Evolutionary conservation across 495 filamentous ascomycete species (phyloP), one percentile per base, ranked within the genome.

Genomic region (Aspergillus saccharolyticus): DNA sequence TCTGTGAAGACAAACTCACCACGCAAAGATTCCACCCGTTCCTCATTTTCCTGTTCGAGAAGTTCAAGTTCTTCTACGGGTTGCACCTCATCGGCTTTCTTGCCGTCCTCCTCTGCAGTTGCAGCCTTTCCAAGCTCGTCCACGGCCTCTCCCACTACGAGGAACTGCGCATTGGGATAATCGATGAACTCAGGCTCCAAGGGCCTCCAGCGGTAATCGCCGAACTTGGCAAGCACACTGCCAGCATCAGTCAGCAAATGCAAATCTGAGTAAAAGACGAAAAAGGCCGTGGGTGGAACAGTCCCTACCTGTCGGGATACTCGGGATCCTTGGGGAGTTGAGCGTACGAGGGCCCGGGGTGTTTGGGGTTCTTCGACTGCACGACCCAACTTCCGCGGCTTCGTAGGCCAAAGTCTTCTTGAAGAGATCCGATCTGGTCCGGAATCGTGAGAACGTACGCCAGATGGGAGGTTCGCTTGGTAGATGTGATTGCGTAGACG

Each of bases 381-480:
- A 91, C 70, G 43, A 94, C 76, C 74, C 89, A 96, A 66, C 86
- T 89, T 0, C 90, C 93, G 48, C 83, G 85, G 30, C 81, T 69
- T 30, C 76, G 74, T 7, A 96, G 62, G 2, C 92, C 93, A 49
- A 97, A 81, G 44, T 88, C 85, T 28, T 83, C 78, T 66, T 96
- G 91, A 0, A 96, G 75, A 55, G 90, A 81, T 14, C 85, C 86
- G 5, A 89, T 57, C 52, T 89, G 70, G 5, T 75, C 67, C 0
- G 92, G 93, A n/a, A 92, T 78, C 0, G 90, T 96, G 56, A 96
- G 64, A 33, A 92, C 78, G 61, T 97, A 97, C 0, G 80, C 88
- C 5, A 97, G 77, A 63, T 95, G 90, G 6, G 87, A 88, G 42
- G 85, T 78, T 2, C 83, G 74, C 2, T 84, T 85, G 0, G 88